Conservation (phyloP, 208 protist genomes). For the Crithidia brevicula region DNA sequence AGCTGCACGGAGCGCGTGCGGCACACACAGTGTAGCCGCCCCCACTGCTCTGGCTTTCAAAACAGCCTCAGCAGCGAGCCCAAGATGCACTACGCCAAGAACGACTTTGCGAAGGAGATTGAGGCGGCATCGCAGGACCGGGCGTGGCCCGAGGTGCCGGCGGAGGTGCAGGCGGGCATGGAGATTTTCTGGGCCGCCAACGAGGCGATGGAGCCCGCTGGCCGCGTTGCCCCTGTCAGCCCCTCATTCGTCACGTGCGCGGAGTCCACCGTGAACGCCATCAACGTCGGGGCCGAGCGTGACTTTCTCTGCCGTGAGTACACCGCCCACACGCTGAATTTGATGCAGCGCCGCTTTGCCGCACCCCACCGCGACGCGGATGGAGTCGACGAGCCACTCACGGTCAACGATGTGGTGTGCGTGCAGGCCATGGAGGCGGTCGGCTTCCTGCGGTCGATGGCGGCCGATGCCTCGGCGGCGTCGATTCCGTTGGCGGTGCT, state of each 20-base stretch:
- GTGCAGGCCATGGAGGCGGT: slow-evolving; percentile 69
- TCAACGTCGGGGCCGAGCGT: slow-evolving; percentile 51
- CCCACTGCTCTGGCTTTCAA: slow-evolving; percentile 43
- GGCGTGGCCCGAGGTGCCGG: slow-evolving; percentile 43
- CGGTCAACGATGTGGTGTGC: slow-evolving; percentile 49
- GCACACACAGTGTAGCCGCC: slow-evolving; percentile 56
- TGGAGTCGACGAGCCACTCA: slow-evolving; percentile 13
- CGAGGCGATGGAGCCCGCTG: slow-evolving; percentile 40
- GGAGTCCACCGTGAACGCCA: slow-evolving; percentile 55
- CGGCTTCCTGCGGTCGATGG: slow-evolving; percentile 46
- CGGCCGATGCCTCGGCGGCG: slow-evolving; percentile 10
- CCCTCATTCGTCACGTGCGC: slow-evolving; percentile 55
- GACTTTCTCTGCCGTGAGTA: slow-evolving; percentile 73
- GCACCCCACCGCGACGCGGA: slow-evolving; percentile 8
- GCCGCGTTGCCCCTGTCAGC: slow-evolving; percentile 7
- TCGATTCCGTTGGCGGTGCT: slow-evolving; percentile 51
- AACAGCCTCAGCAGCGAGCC: slow-evolving; percentile 18
- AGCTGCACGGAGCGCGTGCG: slow-evolving; percentile 43
- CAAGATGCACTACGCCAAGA: slow-evolving; percentile 40
- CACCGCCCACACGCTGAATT: slow-evolving; percentile 39
- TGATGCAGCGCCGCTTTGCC: slow-evolving; percentile 1
- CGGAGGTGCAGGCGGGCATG: slow-evolving; percentile 30
- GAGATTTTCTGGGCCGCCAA: slow-evolving; percentile 48
- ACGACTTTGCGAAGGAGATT: slow-evolving; percentile 39
- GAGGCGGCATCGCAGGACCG: slow-evolving; percentile 37